These are phyloP conservation scores for Lachnellula subtilissima DNA, from an alignment of 2,329 filamentous ascomycete species.

Conservation along the genomic window DNA sequence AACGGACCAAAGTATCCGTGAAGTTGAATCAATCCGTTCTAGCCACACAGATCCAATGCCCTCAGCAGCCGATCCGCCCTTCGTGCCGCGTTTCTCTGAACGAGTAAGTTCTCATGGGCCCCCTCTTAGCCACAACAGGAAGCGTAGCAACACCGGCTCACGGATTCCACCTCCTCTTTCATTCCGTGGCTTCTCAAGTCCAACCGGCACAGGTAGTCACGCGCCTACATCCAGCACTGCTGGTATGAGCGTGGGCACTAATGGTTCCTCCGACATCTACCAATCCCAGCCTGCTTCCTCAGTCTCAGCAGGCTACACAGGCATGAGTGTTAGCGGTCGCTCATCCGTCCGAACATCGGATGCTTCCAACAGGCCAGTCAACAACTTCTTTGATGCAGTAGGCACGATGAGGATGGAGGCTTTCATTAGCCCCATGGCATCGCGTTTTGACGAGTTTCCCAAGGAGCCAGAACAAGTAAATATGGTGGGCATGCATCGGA, in stretches of 20 bases:
- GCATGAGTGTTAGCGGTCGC: constrained; percentile 37
- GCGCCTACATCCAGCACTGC: constrained; percentile 50
- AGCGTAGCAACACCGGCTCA: constrained; percentile 84
- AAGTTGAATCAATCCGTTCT: constrained; percentile 24
- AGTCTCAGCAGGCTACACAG: constrained; percentile 35
- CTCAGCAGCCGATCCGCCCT: constrained; percentile 61
- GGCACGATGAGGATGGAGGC: constrained; percentile 96
- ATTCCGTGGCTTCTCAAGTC: constrained; percentile 68
- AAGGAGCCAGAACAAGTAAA: constrained; percentile 32
- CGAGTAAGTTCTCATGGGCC: constrained; percentile 34
- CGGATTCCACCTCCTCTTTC: constrained; percentile 64
- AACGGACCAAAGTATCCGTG: constrained; percentile 16
- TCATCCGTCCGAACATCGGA: constrained; percentile 31
- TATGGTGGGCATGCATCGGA: constrained; percentile 22
- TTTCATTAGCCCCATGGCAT: constrained; percentile 67
- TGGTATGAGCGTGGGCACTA: constrained; percentile 52
- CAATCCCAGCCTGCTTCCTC: constrained; percentile 47
- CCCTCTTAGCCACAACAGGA: constrained; percentile 62
- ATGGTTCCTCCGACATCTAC: constrained; percentile 57
- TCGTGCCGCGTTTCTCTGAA: constrained; percentile 65
- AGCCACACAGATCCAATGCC: constrained; percentile 11
- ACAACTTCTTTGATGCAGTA: constrained; percentile 74
- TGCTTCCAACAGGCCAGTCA: constrained; percentile 27
- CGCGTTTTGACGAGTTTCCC: constrained; percentile 27
- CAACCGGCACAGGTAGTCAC: constrained; percentile 20